Percentiles rank a stretch among this genome's conserved stretches.
Evolutionary conservation across 768 basidiomycete species (phyloP).

Genomic region (Paxillus rubicundulus): DNA sequence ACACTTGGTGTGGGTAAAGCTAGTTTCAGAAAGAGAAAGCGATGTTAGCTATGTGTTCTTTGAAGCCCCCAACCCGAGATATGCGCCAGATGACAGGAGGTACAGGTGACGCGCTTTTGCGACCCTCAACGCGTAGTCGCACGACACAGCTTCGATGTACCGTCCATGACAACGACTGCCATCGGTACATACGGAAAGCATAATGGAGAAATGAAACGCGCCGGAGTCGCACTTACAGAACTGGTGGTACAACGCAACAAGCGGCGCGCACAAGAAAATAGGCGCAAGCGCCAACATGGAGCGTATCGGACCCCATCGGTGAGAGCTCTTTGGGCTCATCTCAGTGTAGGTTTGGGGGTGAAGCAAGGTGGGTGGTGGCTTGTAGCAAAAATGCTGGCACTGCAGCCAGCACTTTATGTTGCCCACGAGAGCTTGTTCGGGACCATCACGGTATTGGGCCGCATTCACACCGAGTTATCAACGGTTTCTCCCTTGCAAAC

Average conservation of each 20-base stretch:
- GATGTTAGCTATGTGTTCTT: constrained; percentile 3
- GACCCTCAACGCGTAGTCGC: too few species aligned
- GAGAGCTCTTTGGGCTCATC: constrained; percentile 10
- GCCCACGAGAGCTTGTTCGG: too few species aligned
- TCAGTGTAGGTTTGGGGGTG: not conserved
- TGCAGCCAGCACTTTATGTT: too few species aligned
- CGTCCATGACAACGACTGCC: not conserved
- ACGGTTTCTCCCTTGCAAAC: too few species aligned
- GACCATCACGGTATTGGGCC: too few species aligned
- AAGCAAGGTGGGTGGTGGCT: not conserved
- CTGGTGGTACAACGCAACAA: constrained; percentile 48
- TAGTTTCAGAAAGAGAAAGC: constrained; percentile 20
- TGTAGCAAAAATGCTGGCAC: not conserved
- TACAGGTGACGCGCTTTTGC: too few species aligned
- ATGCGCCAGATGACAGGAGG: not conserved
- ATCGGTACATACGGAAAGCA: not conserved
- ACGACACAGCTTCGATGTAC: not conserved
- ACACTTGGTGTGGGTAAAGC: constrained; percentile 58
- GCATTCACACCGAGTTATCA: too few species aligned
- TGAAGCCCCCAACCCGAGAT: not conserved
- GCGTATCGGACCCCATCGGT: constrained; percentile 55
- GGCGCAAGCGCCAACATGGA: constrained; percentile 56
- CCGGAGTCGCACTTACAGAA: constrained; percentile 42
- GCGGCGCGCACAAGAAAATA: constrained; percentile 49
- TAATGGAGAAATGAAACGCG: not conserved